Evolutionary conservation across 2,329 filamentous ascomycete genomes (phyloP).

Genomic region (Aspergillus sclerotialis): DNA sequence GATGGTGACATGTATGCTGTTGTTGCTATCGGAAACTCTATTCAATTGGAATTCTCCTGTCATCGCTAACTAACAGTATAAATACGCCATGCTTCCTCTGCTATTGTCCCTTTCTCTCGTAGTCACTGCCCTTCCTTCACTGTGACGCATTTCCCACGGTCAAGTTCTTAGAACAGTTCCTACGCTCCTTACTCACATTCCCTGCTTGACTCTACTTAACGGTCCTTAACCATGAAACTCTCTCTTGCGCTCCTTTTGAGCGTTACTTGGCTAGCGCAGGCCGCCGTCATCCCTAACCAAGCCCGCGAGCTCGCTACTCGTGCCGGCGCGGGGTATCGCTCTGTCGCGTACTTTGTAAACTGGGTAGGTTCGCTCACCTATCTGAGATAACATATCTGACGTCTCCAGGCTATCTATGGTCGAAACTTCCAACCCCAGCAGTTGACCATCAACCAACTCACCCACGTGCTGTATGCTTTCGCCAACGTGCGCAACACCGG

Average conservation of each 20-base stretch:
- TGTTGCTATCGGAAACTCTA: no score
- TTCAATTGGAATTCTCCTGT: no score
- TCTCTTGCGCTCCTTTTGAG: neutral
- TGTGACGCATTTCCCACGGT: no score
- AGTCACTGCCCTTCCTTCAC: neutral
- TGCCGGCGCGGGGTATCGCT: constrained; percentile 14
- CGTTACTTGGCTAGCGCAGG: neutral
- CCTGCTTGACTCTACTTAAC: neutral
- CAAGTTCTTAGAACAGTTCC: no score
- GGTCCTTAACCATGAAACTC: neutral
- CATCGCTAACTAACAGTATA: neutral
- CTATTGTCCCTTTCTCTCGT: neutral
- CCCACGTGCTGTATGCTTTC: constrained; percentile 86
- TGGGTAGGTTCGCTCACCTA: constrained; percentile 26
- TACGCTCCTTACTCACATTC: neutral
- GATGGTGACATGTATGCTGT: no score
- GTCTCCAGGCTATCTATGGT: constrained; percentile 72
- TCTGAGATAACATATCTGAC: no score
- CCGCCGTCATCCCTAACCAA: neutral
- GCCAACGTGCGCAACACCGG: constrained; percentile 74
- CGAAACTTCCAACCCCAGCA: constrained; percentile 81
- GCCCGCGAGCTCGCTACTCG: neutral
- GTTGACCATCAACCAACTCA: constrained; percentile 71
- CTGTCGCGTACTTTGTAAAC: constrained; percentile 41
- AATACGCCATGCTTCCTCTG: neutral